Conservation (phyloP, 225 moss, liverwort and hornwort species). For the Climacium dendroides region DNA sequence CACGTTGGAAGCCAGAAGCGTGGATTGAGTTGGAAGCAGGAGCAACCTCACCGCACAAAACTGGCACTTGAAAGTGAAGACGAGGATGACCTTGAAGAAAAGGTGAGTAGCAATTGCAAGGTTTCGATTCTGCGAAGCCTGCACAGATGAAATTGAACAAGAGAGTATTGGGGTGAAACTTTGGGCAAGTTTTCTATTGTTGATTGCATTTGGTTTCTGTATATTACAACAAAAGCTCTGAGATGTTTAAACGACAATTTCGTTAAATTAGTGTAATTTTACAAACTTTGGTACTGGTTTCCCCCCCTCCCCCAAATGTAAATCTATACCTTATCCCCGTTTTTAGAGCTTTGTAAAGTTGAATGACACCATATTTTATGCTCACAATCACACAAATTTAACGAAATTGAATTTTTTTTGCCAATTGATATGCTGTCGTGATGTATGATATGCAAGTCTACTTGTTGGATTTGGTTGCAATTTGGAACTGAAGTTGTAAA, state of each 20-base stretch:
- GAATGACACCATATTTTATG: too few relatives aligned
- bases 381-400: background rate
- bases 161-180: background rate
- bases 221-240: background rate
- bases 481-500: too few relatives aligned
- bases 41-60: conserved; percentile 29
- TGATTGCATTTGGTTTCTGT: background rate
- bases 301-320: background rate
- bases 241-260: background rate
- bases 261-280: background rate
- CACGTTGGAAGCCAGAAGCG: background rate
- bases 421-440: background rate
- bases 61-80: conserved; percentile 1
- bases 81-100: background rate
- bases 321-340: background rate
- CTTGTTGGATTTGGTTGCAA: background rate
- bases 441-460: background rate
- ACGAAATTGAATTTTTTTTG: background rate
- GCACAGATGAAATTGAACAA: background rate
- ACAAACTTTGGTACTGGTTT: too few relatives aligned
- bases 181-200: background rate
- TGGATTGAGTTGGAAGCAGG: conserved; percentile 41
- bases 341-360: background rate
- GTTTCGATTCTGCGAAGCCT: background rate
- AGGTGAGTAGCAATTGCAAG: background rate